phyloP scores from a whole-genome alignment of 371 early-diverging fungal genomes.

The Mucor circinelloides region DNA sequence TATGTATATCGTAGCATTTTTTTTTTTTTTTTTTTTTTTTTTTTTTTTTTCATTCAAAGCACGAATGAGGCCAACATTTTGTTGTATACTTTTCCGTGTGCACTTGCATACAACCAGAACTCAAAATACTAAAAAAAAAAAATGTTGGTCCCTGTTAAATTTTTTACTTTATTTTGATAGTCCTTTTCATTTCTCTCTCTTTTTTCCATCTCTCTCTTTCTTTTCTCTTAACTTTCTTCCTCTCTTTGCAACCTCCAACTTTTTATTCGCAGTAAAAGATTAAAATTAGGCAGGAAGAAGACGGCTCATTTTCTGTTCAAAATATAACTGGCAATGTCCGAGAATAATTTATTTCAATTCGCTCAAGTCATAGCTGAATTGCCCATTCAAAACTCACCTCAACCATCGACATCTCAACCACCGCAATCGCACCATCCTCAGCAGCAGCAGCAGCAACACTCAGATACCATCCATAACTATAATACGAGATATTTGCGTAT shows the following conservation, averaged over 20 bases:
- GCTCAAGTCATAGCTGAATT: conserved; percentile 25
- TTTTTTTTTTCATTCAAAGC: no score
- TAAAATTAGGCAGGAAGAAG: not conserved
- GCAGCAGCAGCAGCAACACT: not conserved
- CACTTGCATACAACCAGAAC: not conserved
- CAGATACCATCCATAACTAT: not conserved
- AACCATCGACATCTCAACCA: not conserved
- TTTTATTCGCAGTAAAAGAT: not conserved
- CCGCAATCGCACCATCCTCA: not conserved
- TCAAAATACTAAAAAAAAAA: not conserved
- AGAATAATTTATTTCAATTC: conserved; percentile 27
- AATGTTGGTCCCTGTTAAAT: conserved; percentile 7
- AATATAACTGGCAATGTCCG: conserved; percentile 15
- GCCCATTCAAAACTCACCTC: conserved; percentile 13
- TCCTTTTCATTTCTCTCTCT: conserved; percentile 1
- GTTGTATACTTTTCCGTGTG: not conserved
- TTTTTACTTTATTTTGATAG: not conserved
- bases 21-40: not conserved
- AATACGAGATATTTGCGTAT: conserved; percentile 3
- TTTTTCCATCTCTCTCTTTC: not conserved
- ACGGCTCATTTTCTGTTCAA: not conserved
- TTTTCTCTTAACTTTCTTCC: not conserved
- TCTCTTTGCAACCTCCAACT: not conserved
- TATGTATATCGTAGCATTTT: not conserved
- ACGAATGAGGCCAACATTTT: not conserved